phyloP scores from a whole-genome alignment of 257 asterid species.

The Fraxinus pennsylvanica region DNA sequence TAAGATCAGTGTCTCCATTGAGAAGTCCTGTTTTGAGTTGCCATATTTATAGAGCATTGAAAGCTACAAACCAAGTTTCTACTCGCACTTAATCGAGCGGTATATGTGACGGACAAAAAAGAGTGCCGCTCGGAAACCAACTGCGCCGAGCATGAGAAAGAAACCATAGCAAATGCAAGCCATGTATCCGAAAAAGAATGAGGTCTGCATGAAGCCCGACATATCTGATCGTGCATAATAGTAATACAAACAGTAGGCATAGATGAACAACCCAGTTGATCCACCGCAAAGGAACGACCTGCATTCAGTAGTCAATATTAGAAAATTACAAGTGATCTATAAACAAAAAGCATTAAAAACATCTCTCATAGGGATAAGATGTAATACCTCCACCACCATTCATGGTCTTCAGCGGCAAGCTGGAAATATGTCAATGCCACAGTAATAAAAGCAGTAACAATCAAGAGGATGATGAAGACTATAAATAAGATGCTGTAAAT shows the following conservation, averaged over 20 bases:
- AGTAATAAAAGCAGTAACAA: conserved; percentile 53
- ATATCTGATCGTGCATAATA: conserved; percentile 81
- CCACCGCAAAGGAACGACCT: conserved; percentile 95
- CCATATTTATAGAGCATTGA: conserved; percentile 1
- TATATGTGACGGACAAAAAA: conserved; percentile 35
- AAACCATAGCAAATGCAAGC: conserved; percentile 57
- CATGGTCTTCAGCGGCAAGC: conserved; percentile 56
- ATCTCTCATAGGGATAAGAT: neutral
- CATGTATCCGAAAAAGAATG: conserved; percentile 74
- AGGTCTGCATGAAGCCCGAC: conserved; percentile 79
- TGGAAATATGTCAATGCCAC: conserved; percentile 55
- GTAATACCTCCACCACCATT: conserved; percentile 57
- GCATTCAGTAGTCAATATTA: conserved; percentile 9
- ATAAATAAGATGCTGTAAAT: conserved; percentile 49
- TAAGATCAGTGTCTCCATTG: neutral
- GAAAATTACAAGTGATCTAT: neutral
- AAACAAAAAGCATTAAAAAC: neutral
- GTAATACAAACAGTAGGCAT: conserved; percentile 82
- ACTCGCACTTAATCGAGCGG: conserved; percentile 46
- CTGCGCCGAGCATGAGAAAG: conserved; percentile 56
- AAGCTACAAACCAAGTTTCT: conserved; percentile 14
- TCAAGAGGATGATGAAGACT: conserved; percentile 46
- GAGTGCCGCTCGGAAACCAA: conserved; percentile 51
- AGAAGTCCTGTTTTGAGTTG: neutral
- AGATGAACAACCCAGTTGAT: conserved; percentile 84